Base-by-base conservation (phyloP, 768 basidiomycete genomes). In the Tulasnella sp. region DNA sequence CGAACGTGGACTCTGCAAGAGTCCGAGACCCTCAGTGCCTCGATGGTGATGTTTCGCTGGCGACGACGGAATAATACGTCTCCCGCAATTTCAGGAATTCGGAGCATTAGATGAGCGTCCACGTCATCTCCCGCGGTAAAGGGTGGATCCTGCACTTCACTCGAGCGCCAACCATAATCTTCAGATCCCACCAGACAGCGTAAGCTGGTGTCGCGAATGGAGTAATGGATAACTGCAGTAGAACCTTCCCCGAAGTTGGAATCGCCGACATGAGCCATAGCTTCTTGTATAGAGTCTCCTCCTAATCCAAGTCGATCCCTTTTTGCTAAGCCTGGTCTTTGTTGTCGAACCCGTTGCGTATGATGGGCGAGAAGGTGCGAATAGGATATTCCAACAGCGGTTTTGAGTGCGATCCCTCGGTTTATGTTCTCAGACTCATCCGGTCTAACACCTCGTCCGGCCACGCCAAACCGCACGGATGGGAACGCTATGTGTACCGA, bases 361-460 rank as follows among this genome's bases (percentile, higher is more conserved):
- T 54, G 58, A 37, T 55, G 49, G 13, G 55, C 29, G n/a, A 31
- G n/a, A 24, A 54, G 22, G 27, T 72, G 73, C 58, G 74, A 76
- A 59, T 80, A 80, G 49, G 77, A 71, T 6, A 77, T 40, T 2
- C 74, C 72, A 5, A 78, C 37, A 2, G 76, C 68, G 0, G 73
- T 76, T 20, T 66, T 73, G 25, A 79, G 59, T 2, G 79, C 77
- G 49, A 85, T 63, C 3, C 88, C 88, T 25, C 86, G 75, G 3
- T 77, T 79, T 63, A 33, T 73, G 72, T 48, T 33, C 13, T 25
- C 19, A 42, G 37, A 10, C 28, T 82, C 82, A 0, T 70, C 65
- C 0, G 85, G 85, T 55, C 87, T 87, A 48, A 90, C 71, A 62
- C 93, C 91, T 31, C 74, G 74, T n/a, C 81, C 76, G 5, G 85